Conservation (phyloP, 2,329 filamentous ascomycete species). For the Trichoderma hamatum region DNA sequence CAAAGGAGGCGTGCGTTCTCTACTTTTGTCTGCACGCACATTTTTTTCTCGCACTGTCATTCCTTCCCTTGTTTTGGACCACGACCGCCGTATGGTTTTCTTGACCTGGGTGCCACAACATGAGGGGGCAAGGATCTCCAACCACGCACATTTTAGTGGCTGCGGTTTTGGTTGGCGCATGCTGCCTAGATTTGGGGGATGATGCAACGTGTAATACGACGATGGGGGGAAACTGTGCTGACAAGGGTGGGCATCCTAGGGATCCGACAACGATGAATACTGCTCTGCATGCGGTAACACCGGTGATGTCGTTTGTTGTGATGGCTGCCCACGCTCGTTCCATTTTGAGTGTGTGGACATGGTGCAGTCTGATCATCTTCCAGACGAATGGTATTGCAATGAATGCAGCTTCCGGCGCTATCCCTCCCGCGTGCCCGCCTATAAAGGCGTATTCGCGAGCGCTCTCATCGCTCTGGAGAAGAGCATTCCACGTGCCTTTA, state of each 20-base stretch:
- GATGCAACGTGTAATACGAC: conserved; percentile 27
- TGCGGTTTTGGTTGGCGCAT: conserved; percentile 19
- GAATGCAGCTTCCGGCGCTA: conserved; percentile 61
- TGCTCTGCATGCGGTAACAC: conserved; percentile 84
- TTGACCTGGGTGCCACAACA: conserved; percentile 27
- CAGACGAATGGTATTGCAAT: conserved; percentile 85
- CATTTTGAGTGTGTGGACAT: conserved; percentile 89
- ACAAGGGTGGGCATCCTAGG: conserved; percentile 37
- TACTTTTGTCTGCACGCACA: neutral
- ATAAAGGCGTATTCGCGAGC: conserved; percentile 61
- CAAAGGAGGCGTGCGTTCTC: neutral
- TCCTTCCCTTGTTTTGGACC: conserved; percentile 13
- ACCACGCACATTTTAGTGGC: conserved; percentile 27
- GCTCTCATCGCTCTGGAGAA: conserved; percentile 68
- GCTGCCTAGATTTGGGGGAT: conserved; percentile 30
- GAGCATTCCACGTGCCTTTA: conserved; percentile 72
- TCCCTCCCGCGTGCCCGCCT: conserved; percentile 49
- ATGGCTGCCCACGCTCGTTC: conserved; percentile 87
- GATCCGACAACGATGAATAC: conserved; percentile 79
- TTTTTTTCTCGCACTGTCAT: conserved; percentile 24
- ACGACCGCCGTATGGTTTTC: conserved; percentile 6
- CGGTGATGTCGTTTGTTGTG: conserved; percentile 88
- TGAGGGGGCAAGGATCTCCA: conserved; percentile 28
- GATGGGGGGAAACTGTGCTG: conserved; percentile 36
- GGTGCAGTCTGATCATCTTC: conserved; percentile 66